These are phyloP conservation scores for Musa acuminata DNA, from an alignment of 176 grass and related monocot species.

Conservation along the genomic window DNA sequence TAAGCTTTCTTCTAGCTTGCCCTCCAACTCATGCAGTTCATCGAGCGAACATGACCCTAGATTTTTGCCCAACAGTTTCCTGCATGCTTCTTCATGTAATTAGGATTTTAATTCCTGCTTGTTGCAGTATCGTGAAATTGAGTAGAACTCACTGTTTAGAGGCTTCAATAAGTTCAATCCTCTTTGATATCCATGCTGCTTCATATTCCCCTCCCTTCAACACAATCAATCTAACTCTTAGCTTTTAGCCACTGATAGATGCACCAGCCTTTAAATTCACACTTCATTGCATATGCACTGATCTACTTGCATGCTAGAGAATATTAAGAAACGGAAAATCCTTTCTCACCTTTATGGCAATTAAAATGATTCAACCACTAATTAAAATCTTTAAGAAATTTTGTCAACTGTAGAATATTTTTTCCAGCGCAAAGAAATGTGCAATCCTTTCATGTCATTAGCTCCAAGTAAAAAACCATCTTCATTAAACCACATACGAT, in stretches of 20 bases:
- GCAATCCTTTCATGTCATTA: too few species aligned
- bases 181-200: conserved; percentile 14
- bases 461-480: too few species aligned
- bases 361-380: too few species aligned
- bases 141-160: conserved; percentile 16
- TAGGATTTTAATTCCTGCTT: too few species aligned
- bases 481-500: too few species aligned
- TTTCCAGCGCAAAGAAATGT: too few species aligned
- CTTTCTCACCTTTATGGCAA: too few species aligned
- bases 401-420: too few species aligned
- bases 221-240: conserved; percentile 5
- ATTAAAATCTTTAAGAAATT: too few species aligned
- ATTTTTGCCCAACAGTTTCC: conserved; percentile 29
- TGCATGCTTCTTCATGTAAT: conserved; percentile 1
- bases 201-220: conserved; percentile 26
- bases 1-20: conserved; percentile 18
- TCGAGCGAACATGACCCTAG: conserved; percentile 24
- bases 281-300: too few species aligned
- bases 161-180: conserved; percentile 21
- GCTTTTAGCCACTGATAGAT: background rate
- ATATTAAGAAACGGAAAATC: too few species aligned
- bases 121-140: background rate
- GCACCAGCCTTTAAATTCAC: background rate
- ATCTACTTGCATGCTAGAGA: too few species aligned
- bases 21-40: conserved; percentile 24